Percentiles rank a stretch among this genome's conserved stretches.
phyloP scores from a whole-genome alignment of 139 green algal genomes.

The Chloropicon primus region DNA sequence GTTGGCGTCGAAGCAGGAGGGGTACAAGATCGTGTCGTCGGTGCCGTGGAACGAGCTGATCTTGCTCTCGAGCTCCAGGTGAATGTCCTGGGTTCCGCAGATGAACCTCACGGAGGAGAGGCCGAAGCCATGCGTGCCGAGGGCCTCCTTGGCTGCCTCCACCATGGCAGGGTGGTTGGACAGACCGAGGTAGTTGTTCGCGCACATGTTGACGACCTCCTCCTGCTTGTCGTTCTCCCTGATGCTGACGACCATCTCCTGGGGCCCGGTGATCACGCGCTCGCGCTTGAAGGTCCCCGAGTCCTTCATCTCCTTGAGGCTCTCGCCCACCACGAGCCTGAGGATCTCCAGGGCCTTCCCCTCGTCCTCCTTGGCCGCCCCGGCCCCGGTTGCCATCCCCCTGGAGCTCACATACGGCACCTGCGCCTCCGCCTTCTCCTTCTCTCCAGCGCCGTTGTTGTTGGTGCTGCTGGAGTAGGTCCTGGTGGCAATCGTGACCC shows the following conservation, averaged over 20 bases:
- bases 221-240: neutral
- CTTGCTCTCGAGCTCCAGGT: conserved; percentile 45
- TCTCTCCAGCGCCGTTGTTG: neutral
- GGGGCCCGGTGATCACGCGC: conserved; percentile 24
- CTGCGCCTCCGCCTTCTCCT: neutral
- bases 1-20: conserved; percentile 57
- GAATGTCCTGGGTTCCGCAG: conserved; percentile 51
- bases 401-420: neutral
- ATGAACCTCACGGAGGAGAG: conserved; percentile 52
- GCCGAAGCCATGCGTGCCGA: conserved; percentile 44
- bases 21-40: conserved; percentile 49
- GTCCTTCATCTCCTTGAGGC: conserved; percentile 10
- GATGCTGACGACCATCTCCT: conserved; percentile 11
- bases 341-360: neutral
- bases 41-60: conserved; percentile 39
- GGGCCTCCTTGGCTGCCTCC: conserved; percentile 27
- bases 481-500: neutral
- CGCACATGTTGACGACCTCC: conserved; percentile 30
- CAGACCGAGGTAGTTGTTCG: conserved; percentile 36
- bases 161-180: conserved; percentile 41
- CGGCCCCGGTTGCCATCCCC: neutral
- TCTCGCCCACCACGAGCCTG: neutral
- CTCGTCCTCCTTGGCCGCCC: neutral
- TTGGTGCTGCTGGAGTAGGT: neutral
- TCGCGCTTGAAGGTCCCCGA: conserved; percentile 35